Evolutionary conservation across 1,284 basidiomycete genomes (phyloP).

Genomic region (Pseudomicrostroma phylloplanum): DNA sequence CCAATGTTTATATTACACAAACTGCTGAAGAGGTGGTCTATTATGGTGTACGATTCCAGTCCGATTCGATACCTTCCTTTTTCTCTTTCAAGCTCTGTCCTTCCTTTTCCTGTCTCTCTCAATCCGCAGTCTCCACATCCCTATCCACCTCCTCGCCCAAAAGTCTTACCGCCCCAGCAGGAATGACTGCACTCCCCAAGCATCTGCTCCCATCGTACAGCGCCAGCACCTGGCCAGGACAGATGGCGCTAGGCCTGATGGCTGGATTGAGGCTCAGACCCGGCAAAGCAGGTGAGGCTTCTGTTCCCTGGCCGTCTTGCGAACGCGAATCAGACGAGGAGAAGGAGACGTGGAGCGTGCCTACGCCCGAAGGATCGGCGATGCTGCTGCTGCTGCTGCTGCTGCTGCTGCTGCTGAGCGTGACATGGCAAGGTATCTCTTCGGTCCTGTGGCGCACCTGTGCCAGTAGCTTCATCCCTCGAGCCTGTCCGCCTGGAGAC

Average conservation of each 20-base stretch:
- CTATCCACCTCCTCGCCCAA: too few relatives aligned
- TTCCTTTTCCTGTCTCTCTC: too few relatives aligned
- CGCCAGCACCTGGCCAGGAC: constrained; percentile 71
- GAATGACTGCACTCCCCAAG: constrained; percentile 72
- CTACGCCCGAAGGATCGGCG: too few relatives aligned
- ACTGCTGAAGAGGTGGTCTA: too few relatives aligned
- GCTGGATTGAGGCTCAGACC: too few relatives aligned
- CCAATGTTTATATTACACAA: too few relatives aligned
- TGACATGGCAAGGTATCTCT: constrained; percentile 57
- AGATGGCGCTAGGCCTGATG: constrained; percentile 64
- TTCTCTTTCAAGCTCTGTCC: too few relatives aligned
- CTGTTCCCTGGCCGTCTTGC: constrained; percentile 52
- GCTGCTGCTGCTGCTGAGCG: not conserved
- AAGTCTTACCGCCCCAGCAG: not conserved
- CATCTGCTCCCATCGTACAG: constrained; percentile 72
- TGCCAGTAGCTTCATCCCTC: constrained; percentile 57
- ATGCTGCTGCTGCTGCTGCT: not conserved
- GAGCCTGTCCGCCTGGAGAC: not conserved
- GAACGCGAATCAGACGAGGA: constrained; percentile 25
- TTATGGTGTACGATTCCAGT: too few relatives aligned
- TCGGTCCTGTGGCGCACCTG: constrained; percentile 70
- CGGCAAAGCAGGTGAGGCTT: too few relatives aligned
- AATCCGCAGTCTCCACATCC: too few relatives aligned
- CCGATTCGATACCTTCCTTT: too few relatives aligned
- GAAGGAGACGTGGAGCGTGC: not conserved